Evolutionary conservation across 1,139 yeast species (phyloP), one percentile per base, ranked within the genome.

Genomic region (Suhomyces maxii): DNA sequence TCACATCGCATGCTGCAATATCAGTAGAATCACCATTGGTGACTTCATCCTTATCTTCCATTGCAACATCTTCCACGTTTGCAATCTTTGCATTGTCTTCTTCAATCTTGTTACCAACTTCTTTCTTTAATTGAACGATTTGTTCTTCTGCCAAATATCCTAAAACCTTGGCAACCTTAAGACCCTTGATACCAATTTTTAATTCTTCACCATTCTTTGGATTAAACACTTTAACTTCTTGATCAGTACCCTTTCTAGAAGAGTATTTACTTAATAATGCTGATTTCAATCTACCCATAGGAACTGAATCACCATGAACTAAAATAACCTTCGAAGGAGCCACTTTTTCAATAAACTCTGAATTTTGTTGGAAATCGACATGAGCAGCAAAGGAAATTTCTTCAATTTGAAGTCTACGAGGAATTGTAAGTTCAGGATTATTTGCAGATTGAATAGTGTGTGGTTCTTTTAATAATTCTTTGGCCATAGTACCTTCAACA

Each of bases 351-450:
- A 93, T 93, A 59, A 93, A 93, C 50, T 87, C 89, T 1, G 96
- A 77, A 58, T 93, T 93, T 61, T 93, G 97, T 58, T 88, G 91
- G 66, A 86, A 93, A 63, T 95, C 99, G 14, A 95, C 99, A 68
- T 93, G 99, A 0, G 99, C 99, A 6, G 99, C 99, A 75, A 93
- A 93, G 2, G 98, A 91, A 9, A 93, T 86, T 64, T 93, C 99
- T 55, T 93, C 98, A n/a, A 93, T 84, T 36, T 82, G 82, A 49
- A 95, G 71, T 52, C 98, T 78, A 59, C 99, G 81, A 2, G 98
- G 97, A 38, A 93, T 86, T 44, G 83, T 80, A 34, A 85, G 72
- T 46, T 91, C 97, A 0, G 96, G 89, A 53, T 89, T 89, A 25
- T 76, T 70, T 23, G 80, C 71, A 0, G 98, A 86, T 3, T 95